Conservation (phyloP, 1,284 basidiomycete genomes). For the Moniliophthora roreri region DNA sequence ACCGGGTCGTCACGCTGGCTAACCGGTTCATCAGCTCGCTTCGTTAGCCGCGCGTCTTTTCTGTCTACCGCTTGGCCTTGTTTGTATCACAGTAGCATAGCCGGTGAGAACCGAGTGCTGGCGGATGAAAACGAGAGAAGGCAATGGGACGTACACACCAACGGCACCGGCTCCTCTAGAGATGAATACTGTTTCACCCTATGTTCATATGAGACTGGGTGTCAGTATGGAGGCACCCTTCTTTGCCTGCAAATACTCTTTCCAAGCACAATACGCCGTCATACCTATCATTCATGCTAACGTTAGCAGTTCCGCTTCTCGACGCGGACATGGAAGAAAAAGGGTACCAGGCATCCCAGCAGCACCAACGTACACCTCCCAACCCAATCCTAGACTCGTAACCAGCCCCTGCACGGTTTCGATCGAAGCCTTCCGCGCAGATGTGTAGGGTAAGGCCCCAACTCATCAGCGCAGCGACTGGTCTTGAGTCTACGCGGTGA, state of each 20-base stretch:
- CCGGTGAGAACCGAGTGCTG: too few species aligned
- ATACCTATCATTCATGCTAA: constrained; percentile 10
- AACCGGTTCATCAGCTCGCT: too few species aligned
- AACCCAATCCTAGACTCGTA: constrained; percentile 33
- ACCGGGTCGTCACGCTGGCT: too few species aligned
- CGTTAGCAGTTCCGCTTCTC: neutral
- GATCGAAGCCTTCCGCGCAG: too few species aligned
- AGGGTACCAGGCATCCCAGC: constrained; percentile 32
- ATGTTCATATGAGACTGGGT: neutral
- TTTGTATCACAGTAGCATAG: too few species aligned
- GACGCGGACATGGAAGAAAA: neutral
- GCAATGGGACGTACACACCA: constrained; percentile 41
- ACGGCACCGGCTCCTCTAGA: constrained; percentile 57
- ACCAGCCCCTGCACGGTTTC: too few species aligned
- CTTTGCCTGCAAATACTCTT: constrained; percentile 36
- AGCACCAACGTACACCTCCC: constrained; percentile 32
- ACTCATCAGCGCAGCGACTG: too few species aligned
- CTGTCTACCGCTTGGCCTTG: too few species aligned
- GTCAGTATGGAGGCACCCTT: constrained; percentile 22
- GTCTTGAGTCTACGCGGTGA: too few species aligned
- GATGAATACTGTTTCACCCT: constrained; percentile 59
- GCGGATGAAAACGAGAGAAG: too few species aligned
- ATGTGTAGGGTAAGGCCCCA: too few species aligned
- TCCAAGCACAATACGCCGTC: constrained; percentile 43
- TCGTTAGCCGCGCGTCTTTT: too few species aligned